Percentiles rank a stretch among this genome's conserved stretches.
Conservation (phyloP, 148 eudicot genomes). For the Cornus suecica region DNA sequence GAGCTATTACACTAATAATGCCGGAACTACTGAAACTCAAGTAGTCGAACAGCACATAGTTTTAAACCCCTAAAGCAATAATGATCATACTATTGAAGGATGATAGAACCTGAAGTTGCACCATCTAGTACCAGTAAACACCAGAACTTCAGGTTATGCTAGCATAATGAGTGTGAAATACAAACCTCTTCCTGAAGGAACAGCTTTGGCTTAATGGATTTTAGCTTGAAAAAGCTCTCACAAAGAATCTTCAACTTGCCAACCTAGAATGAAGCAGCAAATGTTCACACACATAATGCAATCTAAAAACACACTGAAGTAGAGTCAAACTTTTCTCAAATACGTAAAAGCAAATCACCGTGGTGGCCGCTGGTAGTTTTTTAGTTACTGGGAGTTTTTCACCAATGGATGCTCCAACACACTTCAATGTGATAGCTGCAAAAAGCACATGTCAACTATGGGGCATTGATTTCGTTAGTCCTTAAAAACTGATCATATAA, state of each 20-base stretch:
- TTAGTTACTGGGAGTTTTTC: slow-evolving; percentile 74
- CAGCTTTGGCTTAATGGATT: slow-evolving; percentile 56
- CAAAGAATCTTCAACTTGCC: slow-evolving; percentile 97
- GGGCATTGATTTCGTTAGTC: neutral
- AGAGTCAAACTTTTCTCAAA: neutral
- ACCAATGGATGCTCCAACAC: slow-evolving; percentile 90
- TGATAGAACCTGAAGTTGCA: neutral
- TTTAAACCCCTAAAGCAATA: neutral
- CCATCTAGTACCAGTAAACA: too few relatives aligned
- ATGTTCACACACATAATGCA: neutral
- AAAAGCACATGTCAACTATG: neutral
- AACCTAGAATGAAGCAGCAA: slow-evolving; percentile 47
- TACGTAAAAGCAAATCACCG: slow-evolving; percentile 33
- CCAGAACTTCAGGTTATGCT: too few relatives aligned
- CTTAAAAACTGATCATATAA: neutral
- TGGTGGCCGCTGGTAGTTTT: slow-evolving; percentile 75
- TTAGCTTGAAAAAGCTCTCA: slow-evolving; percentile 89
- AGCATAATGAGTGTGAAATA: neutral
- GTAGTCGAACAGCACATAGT: too few relatives aligned
- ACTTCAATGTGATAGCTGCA: slow-evolving; percentile 76
- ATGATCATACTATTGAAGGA: neutral
- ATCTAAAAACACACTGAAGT: neutral
- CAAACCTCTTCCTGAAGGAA: slow-evolving; percentile 88
- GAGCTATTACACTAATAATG: too few relatives aligned
- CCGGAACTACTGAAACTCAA: too few relatives aligned